Conservation (phyloP, 2,329 filamentous ascomycete genomes). For the Teratosphaeria zuluensis region DNA sequence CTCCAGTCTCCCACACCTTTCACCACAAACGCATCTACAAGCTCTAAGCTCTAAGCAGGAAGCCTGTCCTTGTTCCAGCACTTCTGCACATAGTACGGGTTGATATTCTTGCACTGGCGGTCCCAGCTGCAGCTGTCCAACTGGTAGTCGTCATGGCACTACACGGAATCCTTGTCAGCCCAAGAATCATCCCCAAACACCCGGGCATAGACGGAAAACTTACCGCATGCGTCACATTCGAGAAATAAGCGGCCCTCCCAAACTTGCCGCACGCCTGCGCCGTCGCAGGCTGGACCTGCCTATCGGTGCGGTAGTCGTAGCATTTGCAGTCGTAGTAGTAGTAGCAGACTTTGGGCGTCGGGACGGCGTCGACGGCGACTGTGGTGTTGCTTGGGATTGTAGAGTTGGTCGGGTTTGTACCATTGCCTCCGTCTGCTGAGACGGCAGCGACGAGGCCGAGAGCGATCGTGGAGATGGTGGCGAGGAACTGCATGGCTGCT, state of each 20-base stretch:
- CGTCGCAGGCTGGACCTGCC: background rate
- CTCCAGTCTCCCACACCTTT: too few species aligned
- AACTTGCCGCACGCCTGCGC: background rate
- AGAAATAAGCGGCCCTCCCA: background rate
- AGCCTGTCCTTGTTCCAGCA: background rate
- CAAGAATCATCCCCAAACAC: background rate
- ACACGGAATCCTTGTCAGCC: background rate
- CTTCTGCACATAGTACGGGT: background rate
- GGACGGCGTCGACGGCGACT: too few species aligned
- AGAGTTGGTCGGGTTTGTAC: too few species aligned
- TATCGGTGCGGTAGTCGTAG: background rate
- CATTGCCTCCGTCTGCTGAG: too few species aligned
- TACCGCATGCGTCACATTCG: background rate
- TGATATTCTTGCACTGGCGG: background rate
- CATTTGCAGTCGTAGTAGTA: background rate
- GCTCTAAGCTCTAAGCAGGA: too few species aligned
- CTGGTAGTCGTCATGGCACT: background rate
- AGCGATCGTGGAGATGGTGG: background rate
- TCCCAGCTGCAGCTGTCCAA: background rate
- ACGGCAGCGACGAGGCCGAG: background rate
- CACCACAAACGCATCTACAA: too few species aligned
- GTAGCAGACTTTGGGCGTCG: background rate
- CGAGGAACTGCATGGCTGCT: background rate
- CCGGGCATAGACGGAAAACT: background rate
- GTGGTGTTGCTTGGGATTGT: too few species aligned